Conservation (phyloP, 495 filamentous ascomycete species). For the Amorphotheca resinae region DNA sequence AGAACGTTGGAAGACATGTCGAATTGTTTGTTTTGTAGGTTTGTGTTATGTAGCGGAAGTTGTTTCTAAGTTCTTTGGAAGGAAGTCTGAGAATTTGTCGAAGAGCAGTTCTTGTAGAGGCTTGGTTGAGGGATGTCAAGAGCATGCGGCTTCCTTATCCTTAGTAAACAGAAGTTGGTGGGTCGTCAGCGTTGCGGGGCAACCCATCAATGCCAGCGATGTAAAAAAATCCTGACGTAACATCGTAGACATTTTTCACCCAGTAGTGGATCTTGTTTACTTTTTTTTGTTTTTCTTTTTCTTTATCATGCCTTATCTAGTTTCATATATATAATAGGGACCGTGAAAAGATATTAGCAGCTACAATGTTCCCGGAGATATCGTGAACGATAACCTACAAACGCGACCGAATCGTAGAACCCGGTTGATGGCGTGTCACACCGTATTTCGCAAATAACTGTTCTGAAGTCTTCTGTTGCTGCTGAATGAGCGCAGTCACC, state of each 20-base stretch:
- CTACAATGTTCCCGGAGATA: too few relatives aligned
- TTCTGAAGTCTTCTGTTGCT: slow-evolving; percentile 52
- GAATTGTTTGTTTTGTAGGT: neutral
- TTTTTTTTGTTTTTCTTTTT: too few relatives aligned
- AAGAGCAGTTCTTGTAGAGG: neutral
- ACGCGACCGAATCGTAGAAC: slow-evolving; percentile 38
- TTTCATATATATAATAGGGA: too few relatives aligned
- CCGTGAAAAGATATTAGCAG: too few relatives aligned
- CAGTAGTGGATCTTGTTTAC: too few relatives aligned
- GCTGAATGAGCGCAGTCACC: slow-evolving; percentile 47
- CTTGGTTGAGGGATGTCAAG: neutral
- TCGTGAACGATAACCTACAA: too few relatives aligned
- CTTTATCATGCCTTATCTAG: too few relatives aligned
- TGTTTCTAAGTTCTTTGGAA: neutral
- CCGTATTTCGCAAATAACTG: slow-evolving; percentile 51
- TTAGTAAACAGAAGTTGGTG: neutral
- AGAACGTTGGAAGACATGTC: slow-evolving; percentile 34
- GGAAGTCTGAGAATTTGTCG: neutral
- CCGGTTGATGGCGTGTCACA: slow-evolving; percentile 35
- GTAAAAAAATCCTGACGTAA: too few relatives aligned
- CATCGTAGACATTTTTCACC: too few relatives aligned
- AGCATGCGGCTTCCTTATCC: too few relatives aligned
- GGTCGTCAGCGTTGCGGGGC: neutral
- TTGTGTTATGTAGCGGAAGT: neutral
- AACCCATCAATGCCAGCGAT: too few relatives aligned